A percentile compares a stretch with the other conserved stretches of the same genome.
phyloP scores from a whole-genome alignment of 345 rosid genomes.

The Camelina neglecta region DNA sequence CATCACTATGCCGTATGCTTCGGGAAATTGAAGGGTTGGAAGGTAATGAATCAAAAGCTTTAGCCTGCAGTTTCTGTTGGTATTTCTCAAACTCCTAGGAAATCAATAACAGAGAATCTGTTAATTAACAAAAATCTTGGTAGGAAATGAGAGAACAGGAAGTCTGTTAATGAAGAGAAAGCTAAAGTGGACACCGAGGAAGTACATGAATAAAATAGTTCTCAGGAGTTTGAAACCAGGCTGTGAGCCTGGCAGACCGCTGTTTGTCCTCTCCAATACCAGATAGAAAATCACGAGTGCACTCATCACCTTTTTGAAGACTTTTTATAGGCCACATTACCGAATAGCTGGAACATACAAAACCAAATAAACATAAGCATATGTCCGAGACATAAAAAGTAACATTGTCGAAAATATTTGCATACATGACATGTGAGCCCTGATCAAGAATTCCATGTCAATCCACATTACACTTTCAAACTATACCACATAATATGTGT shows the following conservation, averaged over 20 bases:
- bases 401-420: slow-evolving; percentile 1
- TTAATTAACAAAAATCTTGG: slow-evolving; percentile 27
- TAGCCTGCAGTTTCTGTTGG: slow-evolving; percentile 49
- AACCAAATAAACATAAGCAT: slow-evolving; percentile 17
- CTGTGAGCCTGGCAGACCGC: slow-evolving; percentile 89
- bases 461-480: slow-evolving; percentile 7
- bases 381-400: slow-evolving; percentile 20
- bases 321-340: slow-evolving; percentile 79
- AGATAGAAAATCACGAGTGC: slow-evolving; percentile 81
- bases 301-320: slow-evolving; percentile 69
- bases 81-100: slow-evolving; percentile 76
- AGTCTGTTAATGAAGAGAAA: slow-evolving; percentile 11
- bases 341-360: slow-evolving; percentile 63
- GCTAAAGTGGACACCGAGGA: slow-evolving; percentile 2
- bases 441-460: slow-evolving; percentile 22
- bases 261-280: slow-evolving; percentile 97
- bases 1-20: slow-evolving; percentile 53
- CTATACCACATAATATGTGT: slow-evolving; percentile 2
- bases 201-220: slow-evolving; percentile 75
- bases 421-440: slow-evolving; percentile 5
- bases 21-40: slow-evolving; percentile 44
- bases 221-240: slow-evolving; percentile 89
- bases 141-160: slow-evolving; percentile 5
- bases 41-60: slow-evolving; percentile 47
- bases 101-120: slow-evolving; percentile 34